Percentiles rank a stretch among this genome's conserved stretches.
Conservation (phyloP, 345 rosid genomes). For the Mercurialis annua region DNA sequence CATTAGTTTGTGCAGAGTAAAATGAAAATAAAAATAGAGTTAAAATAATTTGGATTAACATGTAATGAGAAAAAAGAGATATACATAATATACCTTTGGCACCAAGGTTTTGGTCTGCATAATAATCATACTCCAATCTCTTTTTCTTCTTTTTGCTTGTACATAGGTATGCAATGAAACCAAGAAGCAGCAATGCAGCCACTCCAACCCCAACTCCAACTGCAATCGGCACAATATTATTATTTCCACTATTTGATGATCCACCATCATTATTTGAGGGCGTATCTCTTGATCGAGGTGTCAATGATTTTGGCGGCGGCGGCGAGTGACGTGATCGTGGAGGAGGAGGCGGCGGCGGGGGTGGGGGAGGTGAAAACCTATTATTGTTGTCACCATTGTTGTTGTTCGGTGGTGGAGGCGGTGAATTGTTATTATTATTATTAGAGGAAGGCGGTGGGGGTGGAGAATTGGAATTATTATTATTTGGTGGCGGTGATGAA, state of each 20-base stretch:
- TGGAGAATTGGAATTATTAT: not conserved
- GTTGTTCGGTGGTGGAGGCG: not conserved
- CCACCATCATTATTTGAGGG: constrained; percentile 10
- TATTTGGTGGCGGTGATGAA: constrained; percentile 28
- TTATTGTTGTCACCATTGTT: not conserved
- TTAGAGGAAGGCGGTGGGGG: constrained; percentile 8
- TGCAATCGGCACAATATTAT: constrained; percentile 9
- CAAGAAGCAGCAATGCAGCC: constrained; percentile 40
- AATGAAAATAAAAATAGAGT: too few relatives aligned
- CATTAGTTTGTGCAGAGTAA: too few relatives aligned
- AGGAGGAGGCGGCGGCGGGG: constrained; percentile 31
- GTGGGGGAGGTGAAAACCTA: constrained; percentile 17
- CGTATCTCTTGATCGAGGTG: constrained; percentile 7
- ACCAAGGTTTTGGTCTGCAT: constrained; percentile 23
- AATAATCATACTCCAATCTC: constrained; percentile 32
- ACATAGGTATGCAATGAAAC: constrained; percentile 34
- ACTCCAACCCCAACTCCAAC: constrained; percentile 40
- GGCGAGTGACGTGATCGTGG: constrained; percentile 23
- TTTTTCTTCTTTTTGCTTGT: constrained; percentile 50
- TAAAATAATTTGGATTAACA: not conserved
- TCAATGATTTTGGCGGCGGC: constrained; percentile 27
- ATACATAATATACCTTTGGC: constrained; percentile 1
- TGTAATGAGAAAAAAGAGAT: not conserved
- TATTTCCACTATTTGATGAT: not conserved
- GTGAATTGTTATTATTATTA: not conserved